Percentiles rank a stretch among this genome's conserved stretches.
Evolutionary conservation across 2,329 filamentous ascomycete genomes (phyloP).

Genomic region (Arthrinium phaeospermum): DNA sequence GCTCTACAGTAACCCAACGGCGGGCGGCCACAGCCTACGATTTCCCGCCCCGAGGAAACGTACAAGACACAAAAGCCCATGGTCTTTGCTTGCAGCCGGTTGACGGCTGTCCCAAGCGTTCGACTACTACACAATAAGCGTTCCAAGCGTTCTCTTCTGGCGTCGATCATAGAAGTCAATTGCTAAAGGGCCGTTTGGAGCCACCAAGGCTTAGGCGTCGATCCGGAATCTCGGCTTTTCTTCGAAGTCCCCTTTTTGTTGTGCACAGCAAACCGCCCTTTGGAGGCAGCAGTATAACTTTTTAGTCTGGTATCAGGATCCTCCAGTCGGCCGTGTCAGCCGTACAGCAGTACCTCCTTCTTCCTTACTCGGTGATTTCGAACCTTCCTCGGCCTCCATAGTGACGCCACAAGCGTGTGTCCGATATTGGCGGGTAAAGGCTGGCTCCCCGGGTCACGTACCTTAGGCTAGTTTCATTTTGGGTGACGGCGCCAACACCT

Average conservation of each 20-base stretch:
- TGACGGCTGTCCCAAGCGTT: slow-evolving; percentile 1
- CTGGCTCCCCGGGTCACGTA: background rate
- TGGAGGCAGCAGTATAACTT: no score
- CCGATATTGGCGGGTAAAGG: slow-evolving; percentile 4
- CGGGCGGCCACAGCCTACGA: background rate
- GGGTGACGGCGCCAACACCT: background rate
- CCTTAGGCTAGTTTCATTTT: slow-evolving; percentile 14
- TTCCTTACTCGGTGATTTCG: slow-evolving; percentile 14
- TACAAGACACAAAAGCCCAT: background rate
- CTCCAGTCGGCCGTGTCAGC: slow-evolving; percentile 3
- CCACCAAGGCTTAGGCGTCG: background rate
- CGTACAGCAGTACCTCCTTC: background rate
- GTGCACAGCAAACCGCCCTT: background rate
- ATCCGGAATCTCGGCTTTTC: slow-evolving; percentile 8
- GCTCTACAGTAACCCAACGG: background rate
- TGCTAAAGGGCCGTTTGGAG: background rate
- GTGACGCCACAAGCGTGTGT: slow-evolving; percentile 17
- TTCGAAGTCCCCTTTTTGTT: background rate
- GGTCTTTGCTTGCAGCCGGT: background rate
- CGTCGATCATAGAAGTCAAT: slow-evolving; percentile 16
- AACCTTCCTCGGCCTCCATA: slow-evolving; percentile 7
- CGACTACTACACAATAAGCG: background rate
- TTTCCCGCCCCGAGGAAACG: background rate
- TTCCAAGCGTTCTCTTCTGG: slow-evolving; percentile 1
- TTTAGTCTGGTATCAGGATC: background rate